Evolutionary conservation across 768 basidiomycete species (phyloP), one percentile per base, ranked within the genome.

Genomic region (Phanerodontia chrysosporium): DNA sequence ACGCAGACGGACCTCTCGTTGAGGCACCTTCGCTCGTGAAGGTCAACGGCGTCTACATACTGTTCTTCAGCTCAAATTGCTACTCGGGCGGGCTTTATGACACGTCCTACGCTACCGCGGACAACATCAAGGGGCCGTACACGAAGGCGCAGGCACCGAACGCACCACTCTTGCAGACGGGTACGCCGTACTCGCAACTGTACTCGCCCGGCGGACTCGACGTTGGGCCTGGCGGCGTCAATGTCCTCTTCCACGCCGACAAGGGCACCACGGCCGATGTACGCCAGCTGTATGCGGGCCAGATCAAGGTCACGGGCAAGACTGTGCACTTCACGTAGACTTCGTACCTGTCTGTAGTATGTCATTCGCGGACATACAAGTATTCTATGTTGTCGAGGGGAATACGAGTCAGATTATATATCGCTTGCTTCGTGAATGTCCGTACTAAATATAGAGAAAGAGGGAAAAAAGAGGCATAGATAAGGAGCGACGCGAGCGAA

Each of bases 1-100:
- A 51, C 44, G 63, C 22, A 21, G 73, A 73, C 49, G 73, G 71
- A 7, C 65, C 66, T 8, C 55, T 74, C 21, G 63, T 72, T 28
- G 72, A 73, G 55, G 72, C 70, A 3, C 70, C 72, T 6, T 68
- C 64, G 35, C 64, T 66, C 24, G 60, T 66, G n/a, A 46, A 53
- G 58, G 21, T 55, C 58, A 42, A 64, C 55, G 65, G 35, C 46
- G 62, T 65, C 28, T 69, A 69, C 51, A 60, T 66, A 36, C 58
- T 70, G 36, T 72, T 70, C 57, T 74, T 72, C 64, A 67, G 64
- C 45, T 70, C 69, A 5, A 68, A 69, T 29, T 66, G 67, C 63
- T 74, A 70, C 54, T 61, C 65, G 28, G 61, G 61, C 16, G 51
- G 60, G 13, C 45, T 61, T 3, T 72, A 74, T 42, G 72, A 74